Evolutionary conservation across 352 stramenopile species (phyloP), one percentile per base, ranked within the genome.

Genomic region (Globisporangium middletonii): DNA sequence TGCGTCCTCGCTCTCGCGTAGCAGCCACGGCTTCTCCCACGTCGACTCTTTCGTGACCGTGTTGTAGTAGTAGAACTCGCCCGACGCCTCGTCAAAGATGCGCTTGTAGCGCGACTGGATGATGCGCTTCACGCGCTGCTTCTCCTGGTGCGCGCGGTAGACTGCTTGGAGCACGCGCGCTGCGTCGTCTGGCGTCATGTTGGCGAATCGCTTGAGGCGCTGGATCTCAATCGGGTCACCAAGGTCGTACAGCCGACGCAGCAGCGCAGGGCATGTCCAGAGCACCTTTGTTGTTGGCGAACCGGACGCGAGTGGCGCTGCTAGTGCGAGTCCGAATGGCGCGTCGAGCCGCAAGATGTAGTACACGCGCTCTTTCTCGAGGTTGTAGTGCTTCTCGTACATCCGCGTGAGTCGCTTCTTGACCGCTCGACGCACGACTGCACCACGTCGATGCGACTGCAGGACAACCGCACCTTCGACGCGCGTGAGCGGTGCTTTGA

Each of bases 331-430:
- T 37, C 50, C 38, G 30, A 59, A 48, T 30, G 49, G 37, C 26
- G 45, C 23, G 3, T 59, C 56, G 23, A 51, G 52, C 13, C 72
- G 61, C 4, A 64, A 63, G 41, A 77, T 61, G 59, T 92, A 79
- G 53, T 80, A 92, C 5, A 84, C 65, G 4, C 60, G 60, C 43
- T 81, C 76, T 11, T 73, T 81, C 48, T 84, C 61, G 19, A 82
- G 33, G 53, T 90, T 75, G 18, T 83, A 83, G 38, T 88, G 81
- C 55, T 89, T 89, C 53, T 89, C 79, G 59, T 87, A 92, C 51
- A 65, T 69, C 7, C 26, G 50, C 1, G 57, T 42, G 8, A 89
- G 57, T 7, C 59, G 50, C 27, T 59, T 59, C 50, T 68, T 65
- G 35, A 65, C 70, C 8, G 72, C 35, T 8, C 63, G 58, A 18